These are phyloP conservation scores for Graphilbum ipis-grandicollis DNA, from an alignment of 2,329 filamentous ascomycete species.

Conservation along the genomic window DNA sequence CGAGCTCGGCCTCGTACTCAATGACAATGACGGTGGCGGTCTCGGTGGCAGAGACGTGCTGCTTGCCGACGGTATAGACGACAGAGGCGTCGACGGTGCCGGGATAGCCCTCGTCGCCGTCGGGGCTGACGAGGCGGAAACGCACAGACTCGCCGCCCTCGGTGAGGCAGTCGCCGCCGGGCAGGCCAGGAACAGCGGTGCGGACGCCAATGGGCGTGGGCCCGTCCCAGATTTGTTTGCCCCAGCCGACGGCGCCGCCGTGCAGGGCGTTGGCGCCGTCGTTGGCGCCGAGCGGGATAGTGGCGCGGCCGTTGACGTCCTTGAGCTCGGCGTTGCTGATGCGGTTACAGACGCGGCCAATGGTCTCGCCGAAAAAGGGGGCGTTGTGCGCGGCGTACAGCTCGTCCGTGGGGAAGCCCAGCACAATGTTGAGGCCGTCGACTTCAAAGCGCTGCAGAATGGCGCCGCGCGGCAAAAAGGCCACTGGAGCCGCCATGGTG, in stretches of 20 bases:
- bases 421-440: conserved; percentile 69
- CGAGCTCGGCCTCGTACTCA: conserved; percentile 77
- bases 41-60: conserved; percentile 37
- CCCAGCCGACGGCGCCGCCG: conserved; percentile 62
- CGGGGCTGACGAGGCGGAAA: conserved; percentile 49
- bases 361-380: conserved; percentile 83
- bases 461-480: conserved; percentile 59
- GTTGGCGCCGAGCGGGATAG: conserved; percentile 57
- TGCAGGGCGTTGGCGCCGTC: conserved; percentile 63
- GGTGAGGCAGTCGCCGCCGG: conserved; percentile 13
- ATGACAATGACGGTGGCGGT: conserved; percentile 59
- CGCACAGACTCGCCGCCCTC: conserved; percentile 48
- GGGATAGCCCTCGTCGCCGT: conserved; percentile 82
- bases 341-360: conserved; percentile 73
- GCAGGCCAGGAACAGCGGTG: conserved; percentile 24
- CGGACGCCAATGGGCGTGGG: conserved; percentile 42
- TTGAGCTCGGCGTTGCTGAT: conserved; percentile 54
- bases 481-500: conserved; percentile 22
- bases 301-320: conserved; percentile 48
- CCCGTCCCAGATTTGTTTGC: conserved; percentile 60
- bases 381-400: conserved; percentile 60
- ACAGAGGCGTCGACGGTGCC: conserved; percentile 65
- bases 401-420: conserved; percentile 60
- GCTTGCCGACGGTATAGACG: conserved; percentile 60
- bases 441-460: conserved; percentile 70